Conservation (phyloP, 2,329 filamentous ascomycete genomes). For the Bimuria novae-zelandiae region DNA sequence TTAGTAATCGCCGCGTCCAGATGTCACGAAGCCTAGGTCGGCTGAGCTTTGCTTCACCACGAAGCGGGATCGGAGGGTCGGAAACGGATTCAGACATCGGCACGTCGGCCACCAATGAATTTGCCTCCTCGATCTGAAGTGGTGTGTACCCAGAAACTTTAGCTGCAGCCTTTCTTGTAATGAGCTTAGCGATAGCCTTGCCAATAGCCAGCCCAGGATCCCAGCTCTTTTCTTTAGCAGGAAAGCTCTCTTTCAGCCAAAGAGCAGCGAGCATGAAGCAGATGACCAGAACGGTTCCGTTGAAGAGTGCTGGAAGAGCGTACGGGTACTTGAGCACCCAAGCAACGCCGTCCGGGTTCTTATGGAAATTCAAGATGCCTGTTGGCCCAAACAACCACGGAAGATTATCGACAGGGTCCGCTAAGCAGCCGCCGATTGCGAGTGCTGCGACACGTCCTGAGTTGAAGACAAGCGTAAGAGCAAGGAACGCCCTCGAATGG, state of each 20-base stretch:
- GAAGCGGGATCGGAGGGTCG: conserved; percentile 8
- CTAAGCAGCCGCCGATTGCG: conserved; percentile 63
- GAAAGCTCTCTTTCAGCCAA: conserved; percentile 64
- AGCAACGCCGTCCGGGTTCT: conserved; percentile 60
- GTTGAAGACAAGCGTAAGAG: conserved; percentile 70
- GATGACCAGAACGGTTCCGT: conserved; percentile 61
- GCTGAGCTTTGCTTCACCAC: conserved; percentile 58
- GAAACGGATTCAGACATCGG: conserved; percentile 12
- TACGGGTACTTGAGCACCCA: conserved; percentile 71
- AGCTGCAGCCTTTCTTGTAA: conserved; percentile 30
- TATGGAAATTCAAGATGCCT: conserved; percentile 64
- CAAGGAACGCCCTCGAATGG: conserved; percentile 58
- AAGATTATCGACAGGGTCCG: conserved; percentile 65
- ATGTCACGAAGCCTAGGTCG: conserved; percentile 47
- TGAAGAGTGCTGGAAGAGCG: conserved; percentile 69
- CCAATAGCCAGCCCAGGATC: conserved; percentile 45
- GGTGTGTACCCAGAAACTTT: conserved; percentile 18
- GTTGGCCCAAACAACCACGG: conserved; percentile 64
- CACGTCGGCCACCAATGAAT: conserved; percentile 8
- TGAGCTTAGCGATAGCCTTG: conserved; percentile 32
- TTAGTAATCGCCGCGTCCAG: conserved; percentile 48
- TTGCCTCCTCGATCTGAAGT: conserved; percentile 19
- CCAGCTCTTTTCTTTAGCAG: conserved; percentile 30
- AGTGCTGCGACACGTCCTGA: conserved; percentile 50
- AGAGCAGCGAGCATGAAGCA: conserved; percentile 62